Percentiles rank a stretch among this genome's conserved stretches.
These are phyloP conservation scores for Paecilomyces niveus DNA, from an alignment of 2,329 filamentous ascomycete species.

Conservation along the genomic window DNA sequence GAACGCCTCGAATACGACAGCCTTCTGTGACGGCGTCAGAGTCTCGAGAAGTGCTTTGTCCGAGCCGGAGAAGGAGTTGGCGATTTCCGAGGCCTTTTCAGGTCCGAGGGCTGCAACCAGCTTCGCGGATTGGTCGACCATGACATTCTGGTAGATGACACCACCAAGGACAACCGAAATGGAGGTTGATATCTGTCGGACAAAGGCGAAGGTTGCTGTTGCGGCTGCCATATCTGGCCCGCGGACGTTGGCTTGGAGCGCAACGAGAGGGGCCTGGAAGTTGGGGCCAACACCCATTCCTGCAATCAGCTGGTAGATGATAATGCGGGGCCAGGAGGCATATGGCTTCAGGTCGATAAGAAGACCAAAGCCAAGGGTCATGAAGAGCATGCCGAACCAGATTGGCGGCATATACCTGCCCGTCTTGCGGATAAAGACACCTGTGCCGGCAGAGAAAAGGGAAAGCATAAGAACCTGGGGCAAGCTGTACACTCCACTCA, in stretches of 20 bases:
- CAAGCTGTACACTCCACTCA: constrained; percentile 68
- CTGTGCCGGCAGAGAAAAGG: constrained; percentile 52
- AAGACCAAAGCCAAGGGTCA: constrained; percentile 60
- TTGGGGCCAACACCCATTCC: constrained; percentile 57
- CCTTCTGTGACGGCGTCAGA: constrained; percentile 25
- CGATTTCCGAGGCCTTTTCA: constrained; percentile 16
- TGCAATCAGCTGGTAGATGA: constrained; percentile 51
- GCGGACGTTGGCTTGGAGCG: constrained; percentile 56
- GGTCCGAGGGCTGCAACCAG: constrained; percentile 23
- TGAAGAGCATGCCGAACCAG: constrained; percentile 50
- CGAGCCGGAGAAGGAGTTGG: constrained; percentile 28
- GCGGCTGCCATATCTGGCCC: constrained; percentile 56
- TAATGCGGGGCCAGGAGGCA: constrained; percentile 45
- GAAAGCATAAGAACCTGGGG: constrained; percentile 64
- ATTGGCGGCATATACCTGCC: constrained; percentile 60
- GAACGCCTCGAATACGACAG: constrained; percentile 35
- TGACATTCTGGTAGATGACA: constrained; percentile 38
- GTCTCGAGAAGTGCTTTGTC: constrained; percentile 25
- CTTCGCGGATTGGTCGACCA: constrained; percentile 21
- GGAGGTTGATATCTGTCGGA: constrained; percentile 51
- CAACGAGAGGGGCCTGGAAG: constrained; percentile 57
- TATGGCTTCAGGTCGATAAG: constrained; percentile 51
- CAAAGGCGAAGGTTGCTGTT: constrained; percentile 55
- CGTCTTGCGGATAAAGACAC: constrained; percentile 66
- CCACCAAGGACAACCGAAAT: constrained; percentile 54